Conservation (phyloP, 2,329 filamentous ascomycete genomes). For the Claviceps pazoutovae region DNA sequence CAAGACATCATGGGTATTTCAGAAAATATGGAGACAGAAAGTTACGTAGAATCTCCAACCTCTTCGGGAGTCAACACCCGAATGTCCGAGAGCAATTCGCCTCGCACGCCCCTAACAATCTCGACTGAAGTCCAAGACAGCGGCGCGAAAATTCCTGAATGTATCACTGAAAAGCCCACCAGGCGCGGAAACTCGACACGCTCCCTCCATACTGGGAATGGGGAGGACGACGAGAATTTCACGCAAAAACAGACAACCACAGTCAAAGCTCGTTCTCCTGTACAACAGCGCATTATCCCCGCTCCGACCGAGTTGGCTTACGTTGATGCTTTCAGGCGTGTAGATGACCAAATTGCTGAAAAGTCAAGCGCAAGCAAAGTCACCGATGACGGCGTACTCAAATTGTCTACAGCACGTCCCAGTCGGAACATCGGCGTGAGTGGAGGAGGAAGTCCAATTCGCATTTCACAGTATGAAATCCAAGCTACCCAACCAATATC, state of each 20-base stretch:
- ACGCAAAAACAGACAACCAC: background rate
- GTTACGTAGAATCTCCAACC: background rate
- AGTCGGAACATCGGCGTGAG: conserved; percentile 2
- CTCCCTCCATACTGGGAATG: background rate
- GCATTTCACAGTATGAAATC: background rate
- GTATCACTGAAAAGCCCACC: background rate
- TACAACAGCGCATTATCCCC: background rate
- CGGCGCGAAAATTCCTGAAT: background rate
- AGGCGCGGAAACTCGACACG: background rate
- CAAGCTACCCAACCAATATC: background rate
- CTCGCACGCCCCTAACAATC: background rate
- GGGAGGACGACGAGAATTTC: background rate
- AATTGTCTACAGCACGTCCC: background rate
- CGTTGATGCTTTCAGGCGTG: background rate
- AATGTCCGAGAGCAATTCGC: background rate
- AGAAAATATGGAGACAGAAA: background rate
- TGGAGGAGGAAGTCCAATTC: conserved; percentile 4
- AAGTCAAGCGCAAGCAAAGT: background rate
- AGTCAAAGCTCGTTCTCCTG: background rate
- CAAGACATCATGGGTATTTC: background rate
- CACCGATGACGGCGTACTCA: background rate
- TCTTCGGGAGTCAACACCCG: background rate
- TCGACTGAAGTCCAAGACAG: background rate
- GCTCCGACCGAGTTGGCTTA: background rate
- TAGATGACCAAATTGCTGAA: background rate